These are phyloP conservation scores for Tetrahymena elliotti DNA, from an alignment of 73 alveolate species.

Conservation along the genomic window DNA sequence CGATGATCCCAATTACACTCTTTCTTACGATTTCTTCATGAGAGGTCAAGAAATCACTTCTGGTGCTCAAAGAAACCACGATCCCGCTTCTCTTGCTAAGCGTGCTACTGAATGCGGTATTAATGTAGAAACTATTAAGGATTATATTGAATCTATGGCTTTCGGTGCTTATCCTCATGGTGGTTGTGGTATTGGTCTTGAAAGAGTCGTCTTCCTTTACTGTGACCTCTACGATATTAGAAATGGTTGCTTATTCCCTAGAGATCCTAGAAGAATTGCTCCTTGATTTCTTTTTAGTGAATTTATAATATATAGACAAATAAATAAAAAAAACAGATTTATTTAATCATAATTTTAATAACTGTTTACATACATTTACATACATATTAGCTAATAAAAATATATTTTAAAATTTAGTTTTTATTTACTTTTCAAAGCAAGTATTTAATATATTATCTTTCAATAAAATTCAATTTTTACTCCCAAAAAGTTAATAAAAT, in stretches of 20 bases:
- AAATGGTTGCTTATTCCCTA: conserved; percentile 95
- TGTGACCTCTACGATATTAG: conserved; percentile 88
- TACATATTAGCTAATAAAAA: background rate
- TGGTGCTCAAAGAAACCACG: conserved; percentile 99
- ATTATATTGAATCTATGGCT: conserved; percentile 22
- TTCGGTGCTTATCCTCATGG: conserved; percentile 99
- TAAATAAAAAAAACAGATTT: background rate
- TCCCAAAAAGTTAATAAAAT: no score
- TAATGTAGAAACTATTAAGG: conserved; percentile 17
- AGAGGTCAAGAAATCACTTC: conserved; percentile 99
- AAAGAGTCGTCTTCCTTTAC: conserved; percentile 97
- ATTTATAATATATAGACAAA: background rate
- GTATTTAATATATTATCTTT: no score
- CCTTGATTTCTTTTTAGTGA: conserved; percentile 54
- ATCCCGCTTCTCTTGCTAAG: conserved; percentile 28
- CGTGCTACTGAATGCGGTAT: conserved; percentile 25
- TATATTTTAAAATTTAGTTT: background rate
- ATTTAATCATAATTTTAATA: no score
- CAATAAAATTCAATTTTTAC: no score
- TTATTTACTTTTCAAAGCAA: no score
- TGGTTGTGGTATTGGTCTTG: conserved; percentile 99
- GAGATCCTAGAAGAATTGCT: conserved; percentile 98
- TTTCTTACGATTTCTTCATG: conserved; percentile 97
- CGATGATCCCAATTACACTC: conserved; percentile 87
- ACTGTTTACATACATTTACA: background rate